Base-by-base conservation (phyloP, 179 eudicot genomes). In the Actinidia arguta region DNA sequence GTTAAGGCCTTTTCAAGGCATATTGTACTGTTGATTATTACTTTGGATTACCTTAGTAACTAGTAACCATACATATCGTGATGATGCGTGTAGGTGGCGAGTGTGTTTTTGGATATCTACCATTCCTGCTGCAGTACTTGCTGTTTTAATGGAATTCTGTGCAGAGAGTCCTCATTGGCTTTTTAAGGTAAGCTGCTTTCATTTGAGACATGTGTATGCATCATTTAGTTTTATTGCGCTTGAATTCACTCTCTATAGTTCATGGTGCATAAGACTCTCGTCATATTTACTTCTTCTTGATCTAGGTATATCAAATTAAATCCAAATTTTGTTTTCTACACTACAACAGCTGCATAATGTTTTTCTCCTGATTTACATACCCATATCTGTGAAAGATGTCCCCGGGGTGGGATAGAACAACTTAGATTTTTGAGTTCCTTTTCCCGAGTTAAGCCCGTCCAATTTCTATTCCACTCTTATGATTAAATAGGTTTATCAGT, bases 131-230 rank as follows among this genome's bases (percentile, higher is more conserved):
- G 93, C 91, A 71, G 42, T 90, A 77, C 94, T 96, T 72, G 97
- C 90, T 75, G 31, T 92, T 69, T 48, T 86, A 44, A 96, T 96
- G 88, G 94, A 88, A 84, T 91, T 94, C 72, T 94, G 96, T 87
- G 94, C 93, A 25, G 99, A 96, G 87, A 90, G 95, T 90, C 99
- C 98, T 81, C 98, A 93, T 78, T 96, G 99, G 99, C 97, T 94
- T 47, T 88, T 81, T 80, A 96, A 96, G 98, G 99, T 92, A 73
- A 61, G 75, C 20, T 78, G 54, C 64, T 68, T 67, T 73, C 58
- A 56, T 56, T 18, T 75, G 25, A 74, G 36, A 74, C 24, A 12
- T 54, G 61, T 1, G 25, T 48, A 39, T 39, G 42, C 42, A 39
- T 39, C 42, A 39, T 39, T 39, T 39, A 39, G 42, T 39, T 39